Conservation (phyloP, 202 grass and related monocot species). For the Brachypodium distachyon region DNA sequence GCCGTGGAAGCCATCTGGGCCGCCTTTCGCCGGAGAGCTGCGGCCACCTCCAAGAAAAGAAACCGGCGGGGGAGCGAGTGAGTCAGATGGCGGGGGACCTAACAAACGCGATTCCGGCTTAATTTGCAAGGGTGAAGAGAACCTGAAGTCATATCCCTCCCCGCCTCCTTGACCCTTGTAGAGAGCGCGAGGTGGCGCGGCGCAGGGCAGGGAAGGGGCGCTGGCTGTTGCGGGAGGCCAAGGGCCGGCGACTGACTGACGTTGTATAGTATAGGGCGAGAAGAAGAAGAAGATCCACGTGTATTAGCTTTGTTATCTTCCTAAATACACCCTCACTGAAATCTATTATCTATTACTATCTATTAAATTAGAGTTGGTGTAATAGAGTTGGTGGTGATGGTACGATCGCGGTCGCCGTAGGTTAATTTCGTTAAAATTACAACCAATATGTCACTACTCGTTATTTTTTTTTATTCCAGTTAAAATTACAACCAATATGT, state of each 20-base stretch:
- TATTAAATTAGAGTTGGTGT: no score
- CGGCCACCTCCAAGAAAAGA: slow-evolving; percentile 35
- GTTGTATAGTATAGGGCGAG: no score
- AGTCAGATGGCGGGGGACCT: no score
- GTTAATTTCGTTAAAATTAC: no score
- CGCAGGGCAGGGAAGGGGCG: not conserved
- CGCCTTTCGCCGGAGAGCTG: slow-evolving; percentile 41
- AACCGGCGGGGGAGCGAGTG: not conserved
- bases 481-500: no score
- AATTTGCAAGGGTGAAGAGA: not conserved
- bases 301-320: not conserved
- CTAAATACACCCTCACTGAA: no score
- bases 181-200: not conserved
- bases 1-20: slow-evolving; percentile 31
- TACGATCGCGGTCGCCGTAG: no score
- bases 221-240: slow-evolving; percentile 16
- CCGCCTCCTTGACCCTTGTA: slow-evolving; percentile 19
- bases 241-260: slow-evolving; percentile 3
- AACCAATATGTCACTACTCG: no score
- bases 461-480: no score
- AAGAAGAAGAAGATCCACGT: not conserved
- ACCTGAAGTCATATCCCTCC: slow-evolving; percentile 33
- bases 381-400: no score
- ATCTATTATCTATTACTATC: no score
- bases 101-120: not conserved